These are phyloP conservation scores for Diaporthe velutina DNA, from an alignment of 2,329 filamentous ascomycete genomes.

Conservation along the genomic window DNA sequence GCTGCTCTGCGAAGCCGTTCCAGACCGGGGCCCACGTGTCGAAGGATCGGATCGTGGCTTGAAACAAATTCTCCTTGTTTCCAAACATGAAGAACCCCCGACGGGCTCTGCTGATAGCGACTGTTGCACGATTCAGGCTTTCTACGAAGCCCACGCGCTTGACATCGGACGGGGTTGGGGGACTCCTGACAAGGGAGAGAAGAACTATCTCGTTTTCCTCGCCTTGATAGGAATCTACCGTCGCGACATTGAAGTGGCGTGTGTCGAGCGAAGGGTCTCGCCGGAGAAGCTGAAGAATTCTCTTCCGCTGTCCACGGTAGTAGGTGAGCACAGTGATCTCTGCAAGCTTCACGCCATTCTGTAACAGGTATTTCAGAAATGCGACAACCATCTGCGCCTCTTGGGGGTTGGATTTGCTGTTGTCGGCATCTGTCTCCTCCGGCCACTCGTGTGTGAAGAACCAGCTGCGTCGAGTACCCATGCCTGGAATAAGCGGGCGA, in stretches of 20 bases:
- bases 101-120: slow-evolving; percentile 77
- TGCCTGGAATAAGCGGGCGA: slow-evolving; percentile 59
- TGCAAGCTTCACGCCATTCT: slow-evolving; percentile 70
- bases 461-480: slow-evolving; percentile 52
- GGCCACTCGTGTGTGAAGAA: slow-evolving; percentile 68
- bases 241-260: slow-evolving; percentile 72
- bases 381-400: slow-evolving; percentile 84
- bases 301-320: slow-evolving; percentile 85
- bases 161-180: slow-evolving; percentile 51
- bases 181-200: slow-evolving; percentile 84
- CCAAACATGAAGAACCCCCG: slow-evolving; percentile 89
- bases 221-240: slow-evolving; percentile 91
- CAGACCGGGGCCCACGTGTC: slow-evolving; percentile 62
- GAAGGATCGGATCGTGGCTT: slow-evolving; percentile 57
- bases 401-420: slow-evolving; percentile 75
- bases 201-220: slow-evolving; percentile 90
- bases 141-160: slow-evolving; percentile 79
- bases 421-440: slow-evolving; percentile 73
- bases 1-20: slow-evolving; percentile 59
- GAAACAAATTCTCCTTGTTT: slow-evolving; percentile 69
- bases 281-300: slow-evolving; percentile 65
- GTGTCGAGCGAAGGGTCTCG: slow-evolving; percentile 47
- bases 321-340: slow-evolving; percentile 88
- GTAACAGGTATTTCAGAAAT: slow-evolving; percentile 78
- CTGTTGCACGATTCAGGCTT: slow-evolving; percentile 70